Percentiles rank a stretch among this genome's conserved stretches.
These are phyloP conservation scores for Yamadazyma jaroonii DNA, from an alignment of 1,139 yeast genomes.

Conservation along the genomic window DNA sequence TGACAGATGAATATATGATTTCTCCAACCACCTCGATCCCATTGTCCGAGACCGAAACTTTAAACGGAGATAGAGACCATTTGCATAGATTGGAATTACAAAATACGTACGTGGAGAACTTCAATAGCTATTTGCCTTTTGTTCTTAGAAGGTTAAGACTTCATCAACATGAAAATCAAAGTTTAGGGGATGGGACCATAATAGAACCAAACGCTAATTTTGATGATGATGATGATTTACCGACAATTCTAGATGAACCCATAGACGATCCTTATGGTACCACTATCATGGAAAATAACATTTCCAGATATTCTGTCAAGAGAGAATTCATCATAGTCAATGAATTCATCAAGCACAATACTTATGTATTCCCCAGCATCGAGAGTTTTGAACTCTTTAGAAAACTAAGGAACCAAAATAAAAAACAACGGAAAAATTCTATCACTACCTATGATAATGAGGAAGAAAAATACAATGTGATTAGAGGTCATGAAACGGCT, in stretches of 20 bases:
- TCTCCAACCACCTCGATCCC: conserved; percentile 16
- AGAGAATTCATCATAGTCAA: conserved; percentile 28
- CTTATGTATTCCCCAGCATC: conserved; percentile 29
- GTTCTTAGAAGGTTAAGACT: conserved; percentile 27
- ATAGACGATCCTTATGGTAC: conserved; percentile 2
- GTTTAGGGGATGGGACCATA: neutral
- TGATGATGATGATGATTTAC: conserved; percentile 21
- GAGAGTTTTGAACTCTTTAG: conserved; percentile 33
- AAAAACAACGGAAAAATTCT: conserved; percentile 22
- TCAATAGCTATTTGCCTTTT: conserved; percentile 37
- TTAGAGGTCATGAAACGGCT: neutral
- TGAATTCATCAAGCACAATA: conserved; percentile 32
- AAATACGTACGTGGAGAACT: conserved; percentile 35
- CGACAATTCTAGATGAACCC: conserved; percentile 22
- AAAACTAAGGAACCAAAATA: conserved; percentile 21
- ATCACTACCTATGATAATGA: conserved; percentile 22
- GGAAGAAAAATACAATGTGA: neutral
- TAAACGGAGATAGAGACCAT: conserved; percentile 15
- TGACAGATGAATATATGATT: conserved; percentile 8
- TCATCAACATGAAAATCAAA: conserved; percentile 2
- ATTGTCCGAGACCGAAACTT: conserved; percentile 26
- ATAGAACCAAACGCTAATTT: no score
- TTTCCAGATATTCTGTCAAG: conserved; percentile 24
- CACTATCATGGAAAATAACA: conserved; percentile 16
- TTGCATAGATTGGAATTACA: conserved; percentile 32